Conservation (phyloP, 805 yeast species). For the Wickerhamomyces queroliae region DNA sequence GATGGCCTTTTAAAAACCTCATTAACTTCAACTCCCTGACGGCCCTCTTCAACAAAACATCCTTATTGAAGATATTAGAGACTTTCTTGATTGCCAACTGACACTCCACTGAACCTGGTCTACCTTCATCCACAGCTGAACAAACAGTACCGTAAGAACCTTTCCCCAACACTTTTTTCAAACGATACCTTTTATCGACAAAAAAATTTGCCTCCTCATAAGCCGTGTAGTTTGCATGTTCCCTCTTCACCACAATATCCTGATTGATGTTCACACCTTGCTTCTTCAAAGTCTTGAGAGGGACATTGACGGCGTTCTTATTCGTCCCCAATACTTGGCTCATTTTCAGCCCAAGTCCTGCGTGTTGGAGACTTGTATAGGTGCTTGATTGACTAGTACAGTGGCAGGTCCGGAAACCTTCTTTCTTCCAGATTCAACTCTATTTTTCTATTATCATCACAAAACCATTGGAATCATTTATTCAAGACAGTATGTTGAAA, state of each 20-base stretch:
- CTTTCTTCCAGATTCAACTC: no score
- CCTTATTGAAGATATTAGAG: constrained; percentile 59
- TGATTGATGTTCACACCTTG: no score
- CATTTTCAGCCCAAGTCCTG: no score
- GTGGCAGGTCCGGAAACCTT: no score
- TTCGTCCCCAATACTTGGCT: no score
- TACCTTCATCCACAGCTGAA: constrained; percentile 54
- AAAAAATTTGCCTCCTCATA: constrained; percentile 55
- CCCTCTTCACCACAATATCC: not conserved
- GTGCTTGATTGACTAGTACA: no score
- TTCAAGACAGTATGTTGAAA: no score
- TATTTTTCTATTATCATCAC: no score
- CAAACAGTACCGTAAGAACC: constrained; percentile 89
- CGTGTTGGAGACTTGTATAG: no score
- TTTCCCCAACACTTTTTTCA: constrained; percentile 60
- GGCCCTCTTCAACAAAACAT: constrained; percentile 70
- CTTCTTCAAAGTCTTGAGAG: no score
- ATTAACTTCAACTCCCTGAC: constrained; percentile 76
- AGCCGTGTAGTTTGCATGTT: constrained; percentile 23
- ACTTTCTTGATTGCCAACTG: constrained; percentile 86
- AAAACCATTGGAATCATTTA: no score
- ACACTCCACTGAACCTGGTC: constrained; percentile 22
- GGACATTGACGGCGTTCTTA: no score
- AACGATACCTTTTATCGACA: constrained; percentile 53
- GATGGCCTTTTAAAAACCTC: constrained; percentile 82